Conservation (phyloP, 306 rosid genomes). For the Spatholobus suberectus region DNA sequence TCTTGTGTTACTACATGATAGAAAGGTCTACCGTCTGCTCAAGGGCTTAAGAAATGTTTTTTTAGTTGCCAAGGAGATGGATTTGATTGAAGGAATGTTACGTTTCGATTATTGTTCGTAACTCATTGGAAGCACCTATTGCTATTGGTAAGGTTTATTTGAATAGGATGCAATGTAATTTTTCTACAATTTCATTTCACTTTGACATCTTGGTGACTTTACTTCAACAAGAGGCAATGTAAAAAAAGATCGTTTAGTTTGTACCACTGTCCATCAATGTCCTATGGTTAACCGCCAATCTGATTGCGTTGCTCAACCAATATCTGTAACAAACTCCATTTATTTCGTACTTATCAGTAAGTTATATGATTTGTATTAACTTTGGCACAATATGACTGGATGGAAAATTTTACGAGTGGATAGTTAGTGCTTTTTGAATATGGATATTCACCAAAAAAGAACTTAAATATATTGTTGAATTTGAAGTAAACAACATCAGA, state of each 20-base stretch:
- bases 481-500: too few species aligned
- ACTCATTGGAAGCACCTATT: not conserved
- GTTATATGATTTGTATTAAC: too few species aligned
- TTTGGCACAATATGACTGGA: too few species aligned
- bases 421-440: too few species aligned
- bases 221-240: constrained; percentile 35
- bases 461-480: too few species aligned
- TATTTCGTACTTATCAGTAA: not conserved
- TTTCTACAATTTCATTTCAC: constrained; percentile 25
- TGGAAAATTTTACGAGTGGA: too few species aligned
- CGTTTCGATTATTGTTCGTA: not conserved
- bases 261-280: constrained; percentile 36
- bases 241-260: constrained; percentile 14
- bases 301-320: constrained; percentile 34
- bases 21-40: too few species aligned
- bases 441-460: too few species aligned
- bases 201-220: not conserved
- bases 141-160: not conserved
- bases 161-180: not conserved
- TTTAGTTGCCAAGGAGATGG: not conserved
- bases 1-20: not conserved
- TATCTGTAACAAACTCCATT: constrained; percentile 26
- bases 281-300: constrained; percentile 15
- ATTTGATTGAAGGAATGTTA: not conserved
- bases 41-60: not conserved